These are phyloP conservation scores for Cyclotella sp. DNA, from an alignment of 108 stramenopile species.

Conservation along the genomic window DNA sequence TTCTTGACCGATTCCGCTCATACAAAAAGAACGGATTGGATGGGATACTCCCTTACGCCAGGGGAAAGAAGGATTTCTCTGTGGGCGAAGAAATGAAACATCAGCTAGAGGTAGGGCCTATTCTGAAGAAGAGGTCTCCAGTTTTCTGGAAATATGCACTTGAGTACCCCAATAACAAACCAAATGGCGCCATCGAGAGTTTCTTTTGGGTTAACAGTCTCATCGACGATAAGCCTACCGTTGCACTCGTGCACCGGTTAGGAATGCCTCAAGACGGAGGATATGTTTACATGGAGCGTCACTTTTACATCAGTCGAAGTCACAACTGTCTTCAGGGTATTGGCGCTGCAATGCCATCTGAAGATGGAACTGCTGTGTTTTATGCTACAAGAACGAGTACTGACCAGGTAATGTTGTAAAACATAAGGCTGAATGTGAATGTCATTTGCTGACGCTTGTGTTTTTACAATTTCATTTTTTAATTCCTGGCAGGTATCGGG, in stretches of 20 bases:
- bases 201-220: slow-evolving; percentile 65
- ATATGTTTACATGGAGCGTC: slow-evolving; percentile 58
- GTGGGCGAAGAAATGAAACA: slow-evolving; percentile 55
- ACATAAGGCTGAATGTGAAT: no score
- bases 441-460: no score
- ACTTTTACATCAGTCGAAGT: slow-evolving; percentile 61
- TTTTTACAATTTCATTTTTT: background rate
- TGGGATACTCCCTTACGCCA: slow-evolving; percentile 56
- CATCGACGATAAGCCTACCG: slow-evolving; percentile 66
- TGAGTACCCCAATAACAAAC: slow-evolving; percentile 61
- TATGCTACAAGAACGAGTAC: slow-evolving; percentile 64
- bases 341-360: slow-evolving; percentile 49
- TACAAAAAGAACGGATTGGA: slow-evolving; percentile 57
- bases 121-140: slow-evolving; percentile 47
- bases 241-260: slow-evolving; percentile 55
- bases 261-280: slow-evolving; percentile 48
- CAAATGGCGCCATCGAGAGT: slow-evolving; percentile 44
- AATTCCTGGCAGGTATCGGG: slow-evolving; percentile 31
- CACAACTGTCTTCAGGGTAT: slow-evolving; percentile 69
- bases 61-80: slow-evolving; percentile 52
- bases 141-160: slow-evolving; percentile 51
- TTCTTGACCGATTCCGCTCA: slow-evolving; percentile 51
- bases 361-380: slow-evolving; percentile 54
- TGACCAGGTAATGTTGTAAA: slow-evolving; percentile 33
- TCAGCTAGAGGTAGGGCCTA: slow-evolving; percentile 40